Conservation (phyloP, 345 rosid species). For the Eucalyptus fibrosa region DNA sequence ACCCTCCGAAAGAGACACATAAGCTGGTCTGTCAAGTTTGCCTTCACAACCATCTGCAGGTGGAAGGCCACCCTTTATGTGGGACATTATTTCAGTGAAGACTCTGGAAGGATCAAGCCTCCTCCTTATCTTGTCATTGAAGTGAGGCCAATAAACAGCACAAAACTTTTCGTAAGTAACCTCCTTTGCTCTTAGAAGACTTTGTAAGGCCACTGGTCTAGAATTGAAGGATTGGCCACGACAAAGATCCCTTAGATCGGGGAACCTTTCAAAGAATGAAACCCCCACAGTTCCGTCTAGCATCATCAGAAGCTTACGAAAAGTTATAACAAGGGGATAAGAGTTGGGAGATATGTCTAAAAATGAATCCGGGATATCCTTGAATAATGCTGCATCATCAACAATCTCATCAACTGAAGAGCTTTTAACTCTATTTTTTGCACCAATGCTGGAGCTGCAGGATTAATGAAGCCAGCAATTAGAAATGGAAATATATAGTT, state of each 20-base stretch:
- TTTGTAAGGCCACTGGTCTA: conserved; percentile 5
- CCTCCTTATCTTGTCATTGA: conserved; percentile 12
- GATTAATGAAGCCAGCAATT: not conserved
- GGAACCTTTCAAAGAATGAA: conserved; percentile 35
- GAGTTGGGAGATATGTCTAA: conserved; percentile 6
- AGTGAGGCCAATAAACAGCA: conserved; percentile 39
- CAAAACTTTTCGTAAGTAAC: conserved; percentile 32
- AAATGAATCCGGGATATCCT: conserved; percentile 30
- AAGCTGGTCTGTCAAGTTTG: conserved; percentile 14
- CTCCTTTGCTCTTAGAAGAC: conserved; percentile 26
- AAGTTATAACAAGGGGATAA: conserved; percentile 42
- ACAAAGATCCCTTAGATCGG: conserved; percentile 6
- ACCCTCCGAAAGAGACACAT: conserved; percentile 14
- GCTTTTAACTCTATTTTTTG: conserved; percentile 1
- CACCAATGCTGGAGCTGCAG: conserved; percentile 19
- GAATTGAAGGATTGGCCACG: not conserved
- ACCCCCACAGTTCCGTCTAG: conserved; percentile 36
- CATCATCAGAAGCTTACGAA: conserved; percentile 44
- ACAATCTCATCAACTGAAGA: conserved; percentile 9
- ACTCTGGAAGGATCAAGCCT: conserved; percentile 35
- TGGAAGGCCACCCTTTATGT: conserved; percentile 31
- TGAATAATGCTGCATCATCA: conserved; percentile 16
- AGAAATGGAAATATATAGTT: not conserved
- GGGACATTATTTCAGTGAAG: conserved; percentile 41
- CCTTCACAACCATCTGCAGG: conserved; percentile 7